Base-by-base conservation (phyloP, 495 filamentous ascomycete genomes). In the Aspergillus bertholletiae region DNA sequence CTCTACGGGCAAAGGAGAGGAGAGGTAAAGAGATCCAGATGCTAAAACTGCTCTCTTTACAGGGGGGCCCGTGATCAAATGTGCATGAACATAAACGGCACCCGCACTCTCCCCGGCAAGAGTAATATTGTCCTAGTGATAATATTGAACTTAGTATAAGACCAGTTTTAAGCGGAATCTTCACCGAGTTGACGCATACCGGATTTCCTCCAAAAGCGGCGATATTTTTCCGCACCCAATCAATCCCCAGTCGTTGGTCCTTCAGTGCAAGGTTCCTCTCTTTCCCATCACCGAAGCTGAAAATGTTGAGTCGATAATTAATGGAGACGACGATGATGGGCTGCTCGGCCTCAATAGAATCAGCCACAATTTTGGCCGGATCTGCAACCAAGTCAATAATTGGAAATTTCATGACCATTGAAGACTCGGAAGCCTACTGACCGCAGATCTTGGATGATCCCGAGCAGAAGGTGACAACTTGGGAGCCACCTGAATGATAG, bases 251-350 rank as follows among this genome's bases (percentile, higher is more conserved):
- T 21, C 84, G 78, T 65, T 89, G 84, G 68, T 90, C 86, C 26
- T 87, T 77, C 3, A 84, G 74, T 2, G 84, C 86, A 11, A 82
- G 71, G 55, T 82, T 85, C 49, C 72, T 74, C 53, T 74, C 69
- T 21, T 63, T 67, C 7, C 75, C 80, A 55, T 81, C 75, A 21
- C 83, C 81, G 44, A 82, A 86, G 21, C 82, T 80, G 57, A 87
- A 84, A 53, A 88, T 80, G 62, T 85, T 84, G 48, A 86, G 57
- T 6, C 85, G 83, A 62, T 88, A 87, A 66, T 87, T 87, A 64
- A 86, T 75, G 5, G 74, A 73, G 13, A 87, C 80, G 51, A 88
- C 79, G 20, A 89, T 72, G 23, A 85, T 73, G 32, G 74, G 70
- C 46, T 84, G 74, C 17, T 55, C 61, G 3, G 59, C 43, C 37